A percentile compares a stretch with the other conserved stretches of the same genome.
These are phyloP conservation scores for Neofusicoccum kwambonambiense DNA, from an alignment of 2,329 filamentous ascomycete species.

Conservation along the genomic window DNA sequence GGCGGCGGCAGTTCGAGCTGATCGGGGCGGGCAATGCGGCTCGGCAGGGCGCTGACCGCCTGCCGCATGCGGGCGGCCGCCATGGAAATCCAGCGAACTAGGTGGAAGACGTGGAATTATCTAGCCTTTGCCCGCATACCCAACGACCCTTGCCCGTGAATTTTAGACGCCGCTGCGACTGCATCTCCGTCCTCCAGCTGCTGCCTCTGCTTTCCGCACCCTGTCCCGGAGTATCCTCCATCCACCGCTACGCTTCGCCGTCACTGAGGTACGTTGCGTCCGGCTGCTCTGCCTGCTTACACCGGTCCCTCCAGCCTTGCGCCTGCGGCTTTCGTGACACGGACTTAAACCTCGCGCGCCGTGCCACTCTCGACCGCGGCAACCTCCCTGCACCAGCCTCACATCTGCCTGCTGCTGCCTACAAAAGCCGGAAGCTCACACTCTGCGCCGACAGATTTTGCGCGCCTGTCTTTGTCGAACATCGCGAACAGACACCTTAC, in stretches of 20 bases:
- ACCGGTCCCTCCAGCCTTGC: background rate
- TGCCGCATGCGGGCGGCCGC: conserved; percentile 1
- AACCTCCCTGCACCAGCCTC: background rate
- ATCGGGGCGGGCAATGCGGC: background rate
- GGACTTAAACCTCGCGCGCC: conserved; percentile 8
- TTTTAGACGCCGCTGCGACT: conserved; percentile 10
- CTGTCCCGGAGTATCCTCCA: background rate
- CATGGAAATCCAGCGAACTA: conserved; percentile 13
- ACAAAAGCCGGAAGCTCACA: background rate
- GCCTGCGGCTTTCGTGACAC: background rate
- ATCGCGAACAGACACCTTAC: background rate
- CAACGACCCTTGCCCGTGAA: conserved; percentile 14
- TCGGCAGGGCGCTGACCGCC: conserved; percentile 1
- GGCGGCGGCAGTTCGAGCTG: background rate
- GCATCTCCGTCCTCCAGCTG: background rate
- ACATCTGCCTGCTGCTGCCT: background rate
- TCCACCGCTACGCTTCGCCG: background rate
- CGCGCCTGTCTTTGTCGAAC: background rate
- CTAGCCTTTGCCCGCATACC: conserved; percentile 13
- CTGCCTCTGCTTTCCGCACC: background rate
- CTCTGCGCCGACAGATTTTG: background rate
- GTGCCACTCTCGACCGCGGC: background rate
- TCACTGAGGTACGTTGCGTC: background rate
- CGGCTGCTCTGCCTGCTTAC: conserved; percentile 5
- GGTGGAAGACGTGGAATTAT: conserved; percentile 13